Base-by-base conservation (phyloP, 768 basidiomycete genomes). In the Lactifluus piperatus region DNA sequence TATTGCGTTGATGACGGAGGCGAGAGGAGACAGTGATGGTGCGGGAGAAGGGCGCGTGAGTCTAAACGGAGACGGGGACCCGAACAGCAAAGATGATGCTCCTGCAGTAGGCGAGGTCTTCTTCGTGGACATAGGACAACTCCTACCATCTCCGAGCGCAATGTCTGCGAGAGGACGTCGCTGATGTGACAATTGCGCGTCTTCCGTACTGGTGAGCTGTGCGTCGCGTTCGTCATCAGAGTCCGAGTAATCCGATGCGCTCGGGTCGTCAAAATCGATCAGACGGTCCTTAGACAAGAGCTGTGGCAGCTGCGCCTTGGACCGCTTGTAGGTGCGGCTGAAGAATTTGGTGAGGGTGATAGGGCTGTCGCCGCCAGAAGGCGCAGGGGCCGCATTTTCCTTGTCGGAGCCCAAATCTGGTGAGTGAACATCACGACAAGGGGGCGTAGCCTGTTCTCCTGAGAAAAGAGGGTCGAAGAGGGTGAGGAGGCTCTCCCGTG, bases 11-110 rank as follows among this genome's bases (percentile, higher is more conserved):
- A 64, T 64, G 56, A 64, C 63, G 9, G 62, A 63, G 4, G 58
- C 57, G 43, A 63, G 64, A 16, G 62, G 64, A 22, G 64, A 57
- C 53, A 67, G 59, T 52, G 68, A 11, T 60, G 69, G 56, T 67
- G 60, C 62, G 26, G 63, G 58, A 11, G 72, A 66, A 20, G 72
- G 74, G 60, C 61, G 74, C 22, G 58, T 69, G 27, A 62, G 58
- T n/a, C 14, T 20, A 43, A 59, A 51, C 5, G 57, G 26, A 9
- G 56, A 49, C 9, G 62, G 60, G 27, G 52, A 50, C 20, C 53
- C 37, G 24, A 59, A 62, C 0, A 41, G 27, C 16, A 43, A 54
- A 18, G 43, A 10, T 16, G 53, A 22, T 18, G 18, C 26, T 2
- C 18, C 41, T 18, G 30, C n/a, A 16, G 52, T 26, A 7, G 34